phyloP scores from a whole-genome alignment of 2,329 filamentous ascomycete species.

The Fusarium poae region DNA sequence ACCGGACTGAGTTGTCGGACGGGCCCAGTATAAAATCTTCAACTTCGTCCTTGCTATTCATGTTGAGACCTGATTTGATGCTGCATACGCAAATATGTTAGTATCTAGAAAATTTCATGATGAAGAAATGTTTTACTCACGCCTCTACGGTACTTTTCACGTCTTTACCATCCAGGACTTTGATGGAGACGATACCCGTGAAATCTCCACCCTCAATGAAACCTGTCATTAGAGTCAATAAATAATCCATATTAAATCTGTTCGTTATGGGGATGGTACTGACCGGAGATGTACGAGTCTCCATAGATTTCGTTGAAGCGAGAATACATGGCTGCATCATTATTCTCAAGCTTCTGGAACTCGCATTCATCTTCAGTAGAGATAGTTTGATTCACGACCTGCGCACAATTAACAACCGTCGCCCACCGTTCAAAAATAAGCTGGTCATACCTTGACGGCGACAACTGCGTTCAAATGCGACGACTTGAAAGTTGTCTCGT shows the following conservation, averaged over 20 bases:
- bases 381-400: neutral
- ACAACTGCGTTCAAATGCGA: neutral
- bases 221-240: neutral
- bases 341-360: neutral
- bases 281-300: neutral
- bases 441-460: neutral
- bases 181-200: constrained; percentile 4
- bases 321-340: neutral
- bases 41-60: neutral
- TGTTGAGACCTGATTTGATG: neutral
- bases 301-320: neutral
- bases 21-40: neutral
- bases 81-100: neutral
- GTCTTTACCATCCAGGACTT: neutral
- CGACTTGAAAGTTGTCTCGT: constrained; percentile 4
- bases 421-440: fast-evolving
- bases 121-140: neutral
- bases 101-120: fast-evolving
- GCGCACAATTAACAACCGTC: neutral
- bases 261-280: neutral
- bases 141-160: neutral
- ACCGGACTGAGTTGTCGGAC: neutral
- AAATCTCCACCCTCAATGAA: constrained; percentile 5
- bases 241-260: fast-evolving
- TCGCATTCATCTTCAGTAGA: neutral